A percentile compares a stretch with the other conserved stretches of the same genome.
Evolutionary conservation across 2,329 filamentous ascomycete species (phyloP).

Genomic region (Escovopsis sp.): DNA sequence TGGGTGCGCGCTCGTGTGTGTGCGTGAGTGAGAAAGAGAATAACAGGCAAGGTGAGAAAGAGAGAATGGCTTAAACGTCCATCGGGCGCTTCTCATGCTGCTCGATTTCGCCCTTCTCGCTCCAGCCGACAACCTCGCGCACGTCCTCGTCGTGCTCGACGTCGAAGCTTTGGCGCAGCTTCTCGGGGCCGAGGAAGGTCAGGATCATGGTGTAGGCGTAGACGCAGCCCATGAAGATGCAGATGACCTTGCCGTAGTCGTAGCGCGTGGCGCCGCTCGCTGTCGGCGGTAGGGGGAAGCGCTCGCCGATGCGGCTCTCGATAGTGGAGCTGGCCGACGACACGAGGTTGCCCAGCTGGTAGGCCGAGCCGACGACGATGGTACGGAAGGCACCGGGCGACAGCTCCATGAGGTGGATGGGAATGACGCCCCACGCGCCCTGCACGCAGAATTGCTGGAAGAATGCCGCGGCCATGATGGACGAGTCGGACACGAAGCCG

Average conservation of each 20-base stretch:
- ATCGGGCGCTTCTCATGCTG: conserved; percentile 2
- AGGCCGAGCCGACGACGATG: conserved; percentile 58
- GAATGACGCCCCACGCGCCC: conserved; percentile 63
- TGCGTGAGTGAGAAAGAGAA: neutral
- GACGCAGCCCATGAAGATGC: conserved; percentile 82
- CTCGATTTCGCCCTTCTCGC: conserved; percentile 9
- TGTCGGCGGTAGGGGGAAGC: conserved; percentile 52
- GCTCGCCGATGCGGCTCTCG: conserved; percentile 59
- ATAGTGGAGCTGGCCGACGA: conserved; percentile 59
- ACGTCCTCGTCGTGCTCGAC: conserved; percentile 31
- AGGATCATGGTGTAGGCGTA: conserved; percentile 48
- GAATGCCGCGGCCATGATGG: conserved; percentile 66
- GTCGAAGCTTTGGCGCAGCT: conserved; percentile 36
- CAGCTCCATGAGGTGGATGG: conserved; percentile 65
- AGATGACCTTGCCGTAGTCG: conserved; percentile 72
- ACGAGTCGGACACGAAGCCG: conserved; percentile 47
- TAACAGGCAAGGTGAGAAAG: neutral
- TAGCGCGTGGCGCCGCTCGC: conserved; percentile 37
- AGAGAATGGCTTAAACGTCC: conserved; percentile 1
- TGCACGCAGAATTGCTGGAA: conserved; percentile 72
- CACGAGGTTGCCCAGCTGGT: conserved; percentile 66
- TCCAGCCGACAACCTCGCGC: conserved; percentile 29
- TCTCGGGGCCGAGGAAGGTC: conserved; percentile 47
- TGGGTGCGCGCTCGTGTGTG: too few species aligned
- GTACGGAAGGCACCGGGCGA: conserved; percentile 59